These are phyloP conservation scores for Pisolithus thermaeus DNA, from an alignment of 1,284 basidiomycete species.

Conservation along the genomic window DNA sequence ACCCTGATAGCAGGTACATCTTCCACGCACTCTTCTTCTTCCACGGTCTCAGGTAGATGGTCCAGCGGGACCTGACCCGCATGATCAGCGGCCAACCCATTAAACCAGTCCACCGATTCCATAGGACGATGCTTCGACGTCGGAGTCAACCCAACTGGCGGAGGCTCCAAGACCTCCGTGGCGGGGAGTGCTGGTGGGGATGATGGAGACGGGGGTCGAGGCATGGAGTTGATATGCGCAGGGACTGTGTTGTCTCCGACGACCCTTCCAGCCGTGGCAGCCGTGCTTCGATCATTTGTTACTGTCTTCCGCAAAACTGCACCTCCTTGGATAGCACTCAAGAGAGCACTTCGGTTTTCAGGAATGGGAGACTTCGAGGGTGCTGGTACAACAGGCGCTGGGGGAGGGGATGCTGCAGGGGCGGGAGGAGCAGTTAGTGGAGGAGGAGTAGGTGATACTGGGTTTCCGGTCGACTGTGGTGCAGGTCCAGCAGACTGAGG, in stretches of 20 bases:
- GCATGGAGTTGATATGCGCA: slow-evolving; percentile 52
- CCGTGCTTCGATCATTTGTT: slow-evolving; percentile 81
- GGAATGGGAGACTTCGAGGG: slow-evolving; percentile 26
- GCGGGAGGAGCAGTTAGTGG: slow-evolving; percentile 29
- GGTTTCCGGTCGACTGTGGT: slow-evolving; percentile 9
- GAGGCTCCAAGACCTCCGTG: slow-evolving; percentile 13
- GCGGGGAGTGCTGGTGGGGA: slow-evolving; percentile 22
- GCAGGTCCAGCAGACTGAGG: slow-evolving; percentile 36
- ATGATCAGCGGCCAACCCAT: slow-evolving; percentile 76
- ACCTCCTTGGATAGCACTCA: slow-evolving; percentile 83
- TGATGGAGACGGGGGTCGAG: slow-evolving; percentile 36
- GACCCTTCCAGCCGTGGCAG: slow-evolving; percentile 68
- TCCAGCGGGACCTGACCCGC: slow-evolving; percentile 33
- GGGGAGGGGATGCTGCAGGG: slow-evolving; percentile 30
- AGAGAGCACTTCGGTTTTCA: slow-evolving; percentile 62
- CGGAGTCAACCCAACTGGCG: slow-evolving; percentile 22
- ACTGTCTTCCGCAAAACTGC: slow-evolving; percentile 68
- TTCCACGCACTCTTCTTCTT: slow-evolving; percentile 41
- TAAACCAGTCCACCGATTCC: slow-evolving; percentile 90
- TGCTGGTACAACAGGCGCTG: slow-evolving; percentile 28
- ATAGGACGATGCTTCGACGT: slow-evolving; percentile 45
- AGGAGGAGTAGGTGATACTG: slow-evolving; percentile 26
- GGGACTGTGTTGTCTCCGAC: slow-evolving; percentile 76
- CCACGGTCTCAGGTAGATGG: slow-evolving; percentile 47
- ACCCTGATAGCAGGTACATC: slow-evolving; percentile 54